phyloP scores from a whole-genome alignment of 2,329 filamentous ascomycete species.

The Claviceps monticola region DNA sequence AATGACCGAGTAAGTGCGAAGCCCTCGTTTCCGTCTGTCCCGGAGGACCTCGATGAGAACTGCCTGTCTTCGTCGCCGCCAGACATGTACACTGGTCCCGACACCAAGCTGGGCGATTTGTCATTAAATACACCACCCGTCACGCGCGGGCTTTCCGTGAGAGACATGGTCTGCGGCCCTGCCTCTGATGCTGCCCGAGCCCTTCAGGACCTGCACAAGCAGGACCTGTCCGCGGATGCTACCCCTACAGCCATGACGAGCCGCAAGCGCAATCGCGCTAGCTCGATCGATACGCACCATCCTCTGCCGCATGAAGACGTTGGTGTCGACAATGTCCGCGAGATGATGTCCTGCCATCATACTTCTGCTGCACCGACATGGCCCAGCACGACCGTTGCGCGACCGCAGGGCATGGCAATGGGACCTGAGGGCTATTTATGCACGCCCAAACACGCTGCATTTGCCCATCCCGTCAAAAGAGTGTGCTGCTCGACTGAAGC shows the following conservation, averaged over 20 bases:
- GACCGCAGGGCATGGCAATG: conserved; percentile 12
- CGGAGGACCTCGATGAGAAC: conserved; percentile 39
- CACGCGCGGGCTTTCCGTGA: conserved; percentile 31
- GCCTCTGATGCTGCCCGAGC: conserved; percentile 41
- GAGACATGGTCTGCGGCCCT: conserved; percentile 27
- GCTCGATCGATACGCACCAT: conserved; percentile 46
- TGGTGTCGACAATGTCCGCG: conserved; percentile 21
- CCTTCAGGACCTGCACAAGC: conserved; percentile 47
- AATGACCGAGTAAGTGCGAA: conserved; percentile 41
- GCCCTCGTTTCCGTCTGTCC: conserved; percentile 41
- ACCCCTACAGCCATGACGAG: conserved; percentile 21
- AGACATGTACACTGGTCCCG: conserved; percentile 40
- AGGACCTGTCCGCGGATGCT: conserved; percentile 26
- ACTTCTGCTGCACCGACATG: conserved; percentile 16
- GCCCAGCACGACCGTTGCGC: conserved; percentile 23
- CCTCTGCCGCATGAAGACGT: conserved; percentile 54
- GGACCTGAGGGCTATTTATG: conserved; percentile 18
- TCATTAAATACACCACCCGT: conserved; percentile 33
- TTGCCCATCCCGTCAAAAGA: conserved; percentile 44
- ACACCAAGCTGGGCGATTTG: conserved; percentile 37
- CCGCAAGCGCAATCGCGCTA: conserved; percentile 45
- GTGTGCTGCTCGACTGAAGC: conserved; percentile 52
- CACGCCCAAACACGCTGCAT: conserved; percentile 25
- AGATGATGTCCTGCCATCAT: conserved; percentile 35
- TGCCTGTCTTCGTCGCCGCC: conserved; percentile 39